Conservation (phyloP, 192 early-diverging fungal genomes). For the Irineochytrium annulatum region DNA sequence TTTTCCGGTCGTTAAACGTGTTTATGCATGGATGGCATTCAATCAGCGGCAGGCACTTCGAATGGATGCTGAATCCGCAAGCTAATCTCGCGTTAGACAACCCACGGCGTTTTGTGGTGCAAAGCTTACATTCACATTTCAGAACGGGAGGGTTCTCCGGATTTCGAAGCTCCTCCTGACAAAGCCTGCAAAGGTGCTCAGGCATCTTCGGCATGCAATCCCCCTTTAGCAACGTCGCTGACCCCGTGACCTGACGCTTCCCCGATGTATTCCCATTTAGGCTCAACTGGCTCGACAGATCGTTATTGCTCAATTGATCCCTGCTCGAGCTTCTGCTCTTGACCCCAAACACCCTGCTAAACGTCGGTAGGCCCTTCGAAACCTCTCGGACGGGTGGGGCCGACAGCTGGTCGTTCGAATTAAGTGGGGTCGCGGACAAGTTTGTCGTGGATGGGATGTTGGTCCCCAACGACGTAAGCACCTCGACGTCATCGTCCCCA, state of each 20-base stretch:
- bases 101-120: conserved; percentile 1
- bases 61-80: conserved; percentile 52
- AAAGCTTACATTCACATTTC: conserved; percentile 37
- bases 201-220: conserved; percentile 10
- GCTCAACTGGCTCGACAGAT: too few species aligned
- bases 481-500: not conserved
- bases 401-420: too few species aligned
- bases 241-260: not conserved
- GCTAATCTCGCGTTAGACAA: conserved; percentile 14
- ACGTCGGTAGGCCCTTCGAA: too few species aligned
- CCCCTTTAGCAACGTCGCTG: conserved; percentile 5
- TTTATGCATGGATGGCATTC: conserved; percentile 51
- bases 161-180: conserved; percentile 22
- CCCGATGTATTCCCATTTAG: too few species aligned
- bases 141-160: conserved; percentile 11
- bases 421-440: too few species aligned
- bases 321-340: too few species aligned
- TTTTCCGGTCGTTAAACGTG: conserved; percentile 64
- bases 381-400: too few species aligned
- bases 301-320: too few species aligned
- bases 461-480: too few species aligned
- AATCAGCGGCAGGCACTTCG: conserved; percentile 33
- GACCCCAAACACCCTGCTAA: too few species aligned
- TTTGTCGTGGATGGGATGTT: too few species aligned
- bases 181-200: conserved; percentile 20